These are phyloP conservation scores for Vachellia collinsii DNA, from an alignment of 306 rosid genomes.

Conservation along the genomic window DNA sequence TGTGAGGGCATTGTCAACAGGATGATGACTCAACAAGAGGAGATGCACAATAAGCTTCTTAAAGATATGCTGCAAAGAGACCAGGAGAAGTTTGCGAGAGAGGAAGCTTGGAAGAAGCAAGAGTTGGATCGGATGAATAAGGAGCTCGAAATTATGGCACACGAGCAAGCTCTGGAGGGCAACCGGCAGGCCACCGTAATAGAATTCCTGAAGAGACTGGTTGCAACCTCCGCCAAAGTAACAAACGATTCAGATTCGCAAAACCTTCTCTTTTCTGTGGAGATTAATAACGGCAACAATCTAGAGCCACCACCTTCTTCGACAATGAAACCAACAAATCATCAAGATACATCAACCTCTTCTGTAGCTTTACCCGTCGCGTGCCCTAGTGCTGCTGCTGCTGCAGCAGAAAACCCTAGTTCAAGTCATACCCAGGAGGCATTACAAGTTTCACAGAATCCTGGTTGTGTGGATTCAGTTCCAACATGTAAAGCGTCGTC, in stretches of 20 bases:
- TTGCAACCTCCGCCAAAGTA: slow-evolving; percentile 36
- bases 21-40: slow-evolving; percentile 85
- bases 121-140: slow-evolving; percentile 80
- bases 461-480: slow-evolving; percentile 35
- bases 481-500: not conserved
- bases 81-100: slow-evolving; percentile 65
- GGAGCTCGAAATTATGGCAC: slow-evolving; percentile 84
- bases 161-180: slow-evolving; percentile 73
- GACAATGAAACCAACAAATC: slow-evolving; percentile 12
- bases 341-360: slow-evolving; percentile 19
- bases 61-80: slow-evolving; percentile 78
- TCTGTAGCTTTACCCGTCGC: not conserved
- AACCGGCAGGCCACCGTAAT: slow-evolving; percentile 73
- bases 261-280: slow-evolving; percentile 40
- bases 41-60: slow-evolving; percentile 70
- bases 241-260: not conserved
- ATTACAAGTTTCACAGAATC: slow-evolving; percentile 29
- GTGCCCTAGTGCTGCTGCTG: not conserved
- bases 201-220: slow-evolving; percentile 64
- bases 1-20: slow-evolving; percentile 76
- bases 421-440: slow-evolving; percentile 31
- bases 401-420: slow-evolving; percentile 56
- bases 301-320: slow-evolving; percentile 26
- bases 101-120: slow-evolving; percentile 86
- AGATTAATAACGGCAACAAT: not conserved